These are phyloP conservation scores for Penicillium robsamsonii DNA, from an alignment of 495 filamentous ascomycete genomes.

Conservation along the genomic window DNA sequence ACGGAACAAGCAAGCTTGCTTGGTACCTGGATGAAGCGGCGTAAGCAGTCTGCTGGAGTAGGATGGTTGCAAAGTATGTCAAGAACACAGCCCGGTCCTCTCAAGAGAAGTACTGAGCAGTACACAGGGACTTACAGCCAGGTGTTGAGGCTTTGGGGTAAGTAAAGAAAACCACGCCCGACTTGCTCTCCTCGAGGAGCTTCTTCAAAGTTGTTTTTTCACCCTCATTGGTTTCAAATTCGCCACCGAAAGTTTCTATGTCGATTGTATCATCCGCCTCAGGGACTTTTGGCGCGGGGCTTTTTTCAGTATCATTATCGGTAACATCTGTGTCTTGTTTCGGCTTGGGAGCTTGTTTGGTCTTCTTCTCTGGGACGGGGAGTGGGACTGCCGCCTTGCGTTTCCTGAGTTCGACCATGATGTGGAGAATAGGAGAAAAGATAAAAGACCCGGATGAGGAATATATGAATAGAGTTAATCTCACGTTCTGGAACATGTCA, in stretches of 20 bases:
- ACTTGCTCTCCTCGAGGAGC: conserved; percentile 77
- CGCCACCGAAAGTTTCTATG: conserved; percentile 74
- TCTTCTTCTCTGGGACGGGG: conserved; percentile 55
- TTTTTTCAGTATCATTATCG: conserved; percentile 27
- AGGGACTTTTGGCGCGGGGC: conserved; percentile 26
- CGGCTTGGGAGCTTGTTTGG: conserved; percentile 48
- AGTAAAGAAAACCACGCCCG: conserved; percentile 87
- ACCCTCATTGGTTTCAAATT: conserved; percentile 82
- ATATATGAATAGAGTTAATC: background rate
- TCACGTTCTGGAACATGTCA: conserved; percentile 2
- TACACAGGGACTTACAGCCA: conserved; percentile 69
- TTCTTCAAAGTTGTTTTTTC: conserved; percentile 69
- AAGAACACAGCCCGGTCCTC: background rate
- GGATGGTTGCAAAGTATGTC: background rate
- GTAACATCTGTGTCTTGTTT: conserved; percentile 34
- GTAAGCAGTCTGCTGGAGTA: conserved; percentile 1
- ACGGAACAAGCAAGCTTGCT: conserved; percentile 88
- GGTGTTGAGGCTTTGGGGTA: conserved; percentile 95
- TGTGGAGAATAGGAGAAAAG: conserved; percentile 1
- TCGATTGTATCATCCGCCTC: conserved; percentile 55
- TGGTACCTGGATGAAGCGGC: conserved; percentile 65
- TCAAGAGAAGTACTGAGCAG: background rate
- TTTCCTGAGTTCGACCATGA: conserved; percentile 70
- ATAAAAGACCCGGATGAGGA: background rate
- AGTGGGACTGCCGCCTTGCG: conserved; percentile 63